A percentile compares a stretch with the other conserved stretches of the same genome.
These are phyloP conservation scores for Aspergillus fumigatiaffinis DNA, from an alignment of 2,329 filamentous ascomycete genomes.

Conservation along the genomic window DNA sequence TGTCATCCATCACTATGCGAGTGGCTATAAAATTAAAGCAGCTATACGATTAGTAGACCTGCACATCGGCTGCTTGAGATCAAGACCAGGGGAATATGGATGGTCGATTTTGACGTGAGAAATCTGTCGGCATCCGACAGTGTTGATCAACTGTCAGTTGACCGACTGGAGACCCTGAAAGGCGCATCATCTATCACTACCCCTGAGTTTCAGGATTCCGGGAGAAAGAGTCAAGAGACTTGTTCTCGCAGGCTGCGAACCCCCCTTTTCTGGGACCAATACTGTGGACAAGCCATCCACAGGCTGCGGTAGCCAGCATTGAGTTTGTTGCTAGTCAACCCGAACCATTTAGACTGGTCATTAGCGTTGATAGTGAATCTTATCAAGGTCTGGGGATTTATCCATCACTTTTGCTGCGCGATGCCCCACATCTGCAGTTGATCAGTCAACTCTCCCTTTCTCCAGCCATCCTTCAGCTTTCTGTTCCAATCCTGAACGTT, in stretches of 20 bases:
- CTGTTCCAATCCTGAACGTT: not conserved
- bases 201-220: not conserved
- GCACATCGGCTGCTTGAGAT: not conserved
- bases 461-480: slow-evolving; percentile 1
- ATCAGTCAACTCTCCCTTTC: slow-evolving; percentile 5
- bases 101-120: not conserved
- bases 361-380: slow-evolving; percentile 2
- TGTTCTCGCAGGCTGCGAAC: not conserved
- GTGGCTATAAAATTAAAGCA: no score
- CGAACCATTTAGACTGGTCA: not conserved
- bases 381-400: slow-evolving; percentile 8
- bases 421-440: slow-evolving; percentile 9
- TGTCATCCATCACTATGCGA: not conserved
- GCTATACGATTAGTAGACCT: no score
- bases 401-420: not conserved
- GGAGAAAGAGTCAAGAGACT: not conserved
- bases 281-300: not conserved
- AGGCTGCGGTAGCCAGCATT: not conserved
- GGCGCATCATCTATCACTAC: not conserved
- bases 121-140: not conserved
- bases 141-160: not conserved
- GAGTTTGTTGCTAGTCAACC: not conserved
- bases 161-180: not conserved
- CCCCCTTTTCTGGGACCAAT: not conserved
- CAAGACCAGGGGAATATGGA: not conserved